These are phyloP conservation scores for Arthrobotrys megalospora DNA, from an alignment of 2,329 filamentous ascomycete species.

Conservation along the genomic window DNA sequence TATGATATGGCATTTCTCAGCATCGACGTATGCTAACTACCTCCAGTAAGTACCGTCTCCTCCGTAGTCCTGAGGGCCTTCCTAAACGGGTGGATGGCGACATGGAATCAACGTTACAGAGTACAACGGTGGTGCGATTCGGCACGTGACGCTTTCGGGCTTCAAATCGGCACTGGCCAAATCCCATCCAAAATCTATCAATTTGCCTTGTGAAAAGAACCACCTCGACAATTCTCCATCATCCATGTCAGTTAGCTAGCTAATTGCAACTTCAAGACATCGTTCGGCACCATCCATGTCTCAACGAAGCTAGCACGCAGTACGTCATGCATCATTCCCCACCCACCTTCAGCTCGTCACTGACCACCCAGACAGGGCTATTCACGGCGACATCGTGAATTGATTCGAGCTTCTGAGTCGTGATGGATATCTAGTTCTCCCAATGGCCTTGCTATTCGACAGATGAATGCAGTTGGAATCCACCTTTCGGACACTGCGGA, in stretches of 20 bases:
- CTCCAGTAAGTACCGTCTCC: no score
- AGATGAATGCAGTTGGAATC: slow-evolving; percentile 1
- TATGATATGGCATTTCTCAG: no score
- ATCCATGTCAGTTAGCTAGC: not conserved
- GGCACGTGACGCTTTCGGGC: slow-evolving; percentile 10
- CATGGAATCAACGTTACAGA: not conserved
- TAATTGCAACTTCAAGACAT: slow-evolving; percentile 7
- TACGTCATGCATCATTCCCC: slow-evolving; percentile 12
- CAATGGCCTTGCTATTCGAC: not conserved
- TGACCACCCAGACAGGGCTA: not conserved
- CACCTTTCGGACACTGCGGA: slow-evolving; percentile 3
- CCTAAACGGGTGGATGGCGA: slow-evolving; percentile 1
- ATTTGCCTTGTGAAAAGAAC: no score
- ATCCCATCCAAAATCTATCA: not conserved
- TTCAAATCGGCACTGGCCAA: not conserved
- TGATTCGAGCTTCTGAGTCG: not conserved
- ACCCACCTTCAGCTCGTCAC: slow-evolving; percentile 5
- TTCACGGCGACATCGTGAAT: not conserved
- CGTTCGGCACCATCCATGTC: slow-evolving; percentile 7
- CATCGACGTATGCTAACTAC: no score
- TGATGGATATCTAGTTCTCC: no score
- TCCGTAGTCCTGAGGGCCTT: not conserved
- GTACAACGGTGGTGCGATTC: not conserved
- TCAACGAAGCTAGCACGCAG: not conserved
- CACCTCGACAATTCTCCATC: not conserved